A percentile compares a stretch with the other conserved stretches of the same genome.
These are phyloP conservation scores for Zelopaecilomyces penicillatus DNA, from an alignment of 2,329 filamentous ascomycete species.

Conservation along the genomic window DNA sequence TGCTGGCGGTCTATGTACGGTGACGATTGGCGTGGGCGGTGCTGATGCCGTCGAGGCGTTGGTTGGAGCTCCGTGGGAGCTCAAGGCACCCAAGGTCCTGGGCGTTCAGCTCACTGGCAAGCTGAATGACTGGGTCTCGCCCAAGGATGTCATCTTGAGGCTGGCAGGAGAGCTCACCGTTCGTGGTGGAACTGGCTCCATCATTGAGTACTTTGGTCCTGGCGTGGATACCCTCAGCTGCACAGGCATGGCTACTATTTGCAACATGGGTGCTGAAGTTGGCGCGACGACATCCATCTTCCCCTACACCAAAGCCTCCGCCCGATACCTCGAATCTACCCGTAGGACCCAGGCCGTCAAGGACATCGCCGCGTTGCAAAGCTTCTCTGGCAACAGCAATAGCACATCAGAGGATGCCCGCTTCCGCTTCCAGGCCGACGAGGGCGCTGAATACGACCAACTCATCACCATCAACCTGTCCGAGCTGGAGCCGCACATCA, in stretches of 20 bases:
- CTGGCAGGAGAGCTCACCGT: slow-evolving; percentile 88
- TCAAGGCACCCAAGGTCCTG: slow-evolving; percentile 86
- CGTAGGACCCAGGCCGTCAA: slow-evolving; percentile 56
- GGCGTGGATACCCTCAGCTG: slow-evolving; percentile 83
- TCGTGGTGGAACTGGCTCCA: slow-evolving; percentile 83
- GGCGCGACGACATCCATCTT: slow-evolving; percentile 95
- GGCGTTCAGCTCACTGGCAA: slow-evolving; percentile 78
- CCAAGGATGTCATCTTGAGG: slow-evolving; percentile 90
- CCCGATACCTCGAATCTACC: slow-evolving; percentile 80
- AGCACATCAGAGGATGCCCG: slow-evolving; percentile 36
- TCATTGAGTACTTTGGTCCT: slow-evolving; percentile 89
- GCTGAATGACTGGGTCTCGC: slow-evolving; percentile 82
- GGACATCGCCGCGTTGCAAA: slow-evolving; percentile 54
- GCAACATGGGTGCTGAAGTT: slow-evolving; percentile 85
- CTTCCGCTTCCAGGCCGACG: slow-evolving; percentile 67
- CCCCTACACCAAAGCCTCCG: slow-evolving; percentile 78
- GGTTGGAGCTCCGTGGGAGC: slow-evolving; percentile 93
- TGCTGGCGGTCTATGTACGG: slow-evolving; percentile 85
- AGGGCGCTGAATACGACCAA: slow-evolving; percentile 79
- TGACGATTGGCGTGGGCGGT: slow-evolving; percentile 94
- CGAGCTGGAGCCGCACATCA: slow-evolving; percentile 87
- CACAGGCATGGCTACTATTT: slow-evolving; percentile 88
- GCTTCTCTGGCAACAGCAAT: slow-evolving; percentile 37
- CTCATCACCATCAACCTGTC: slow-evolving; percentile 86
- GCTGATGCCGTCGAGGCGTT: slow-evolving; percentile 95